A percentile compares a stretch with the other conserved stretches of the same genome.
Conservation (phyloP, 2,329 filamentous ascomycete genomes). For the Colletotrichum ledebouriae region DNA sequence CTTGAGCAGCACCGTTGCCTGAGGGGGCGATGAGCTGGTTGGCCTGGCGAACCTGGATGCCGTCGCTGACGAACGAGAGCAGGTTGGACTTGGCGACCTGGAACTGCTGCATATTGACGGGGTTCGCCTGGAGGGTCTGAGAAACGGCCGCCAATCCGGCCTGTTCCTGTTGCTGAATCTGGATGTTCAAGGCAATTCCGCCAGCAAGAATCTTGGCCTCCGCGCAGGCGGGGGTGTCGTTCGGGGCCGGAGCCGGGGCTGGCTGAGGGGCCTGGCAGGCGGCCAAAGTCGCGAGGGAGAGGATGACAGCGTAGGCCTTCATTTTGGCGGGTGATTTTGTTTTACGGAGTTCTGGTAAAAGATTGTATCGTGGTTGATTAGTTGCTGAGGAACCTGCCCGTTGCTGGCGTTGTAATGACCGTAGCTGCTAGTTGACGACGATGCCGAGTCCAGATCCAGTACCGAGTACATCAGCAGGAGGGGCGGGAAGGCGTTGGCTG, state of each 20-base stretch:
- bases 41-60: constrained; percentile 38
- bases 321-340: constrained; percentile 8
- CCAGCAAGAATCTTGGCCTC: constrained; percentile 41
- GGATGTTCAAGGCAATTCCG: constrained; percentile 40
- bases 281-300: constrained; percentile 31
- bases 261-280: constrained; percentile 20
- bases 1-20: constrained; percentile 31
- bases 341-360: constrained; percentile 20
- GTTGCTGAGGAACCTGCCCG: constrained; percentile 16
- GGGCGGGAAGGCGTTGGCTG: not conserved
- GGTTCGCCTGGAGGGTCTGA: constrained; percentile 35
- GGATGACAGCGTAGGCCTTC: constrained; percentile 38
- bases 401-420: constrained; percentile 35
- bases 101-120: constrained; percentile 38
- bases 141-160: constrained; percentile 27
- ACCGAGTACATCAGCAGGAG: not conserved
- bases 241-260: constrained; percentile 18
- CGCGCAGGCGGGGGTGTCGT: constrained; percentile 38
- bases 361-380: constrained; percentile 27
- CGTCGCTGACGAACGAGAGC: constrained; percentile 40
- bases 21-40: constrained; percentile 40
- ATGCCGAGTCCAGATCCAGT: constrained; percentile 41
- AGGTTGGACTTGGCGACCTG: constrained; percentile 42
- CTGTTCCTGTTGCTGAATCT: constrained; percentile 40
- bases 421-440: constrained; percentile 32